Base-by-base conservation (phyloP, 345 rosid genomes). In the Arabidopsis arenosa region DNA sequence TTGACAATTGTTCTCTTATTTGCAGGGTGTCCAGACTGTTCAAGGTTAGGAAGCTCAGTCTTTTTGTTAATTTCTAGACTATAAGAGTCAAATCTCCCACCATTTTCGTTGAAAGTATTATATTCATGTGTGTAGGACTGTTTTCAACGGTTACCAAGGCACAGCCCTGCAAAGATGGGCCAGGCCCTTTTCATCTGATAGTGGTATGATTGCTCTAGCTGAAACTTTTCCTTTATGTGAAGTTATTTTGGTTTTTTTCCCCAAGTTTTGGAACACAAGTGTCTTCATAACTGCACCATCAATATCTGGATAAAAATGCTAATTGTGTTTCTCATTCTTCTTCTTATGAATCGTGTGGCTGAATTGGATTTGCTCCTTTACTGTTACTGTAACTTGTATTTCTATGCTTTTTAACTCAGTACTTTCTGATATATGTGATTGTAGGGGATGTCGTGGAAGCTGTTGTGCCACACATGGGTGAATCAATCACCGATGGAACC, bases 381-480 rank as follows among this genome's bases (percentile, higher is more conserved):
- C 12, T 65, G 6, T 71, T 58, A 32, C 33, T 8, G 23, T 66
- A 14, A 57, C 17, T 15, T 51, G 57, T 51, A 32, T 23, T 39
- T 65, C 36, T 59, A 63, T 26, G 21, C 52, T 15, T 58, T 70
- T 56, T 80, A 14, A 51, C 36, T 17, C 40, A 58, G 37, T 4
- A 28, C 32, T 64, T 30, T 53, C 55, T 76, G 79, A 52, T 80
- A 55, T 66, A 32, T 80, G 68, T 55, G 18, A 47, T 37, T 76
- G 72, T 74, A 91, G 97, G 87, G 23, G 93, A 91, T 83, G 69
- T 80, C 13, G 87, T 89, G 74, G 89, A 87, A 53, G 94, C 84
- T 73, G 87, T 91, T 71, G 97, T 91, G 56, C 97, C 97, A 75
- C 85, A 84, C 75, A 91, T 91, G 97, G 97, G 94, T 63, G 97